Conservation (phyloP, 2,329 filamentous ascomycete genomes). For the Xylariaceae sp. region DNA sequence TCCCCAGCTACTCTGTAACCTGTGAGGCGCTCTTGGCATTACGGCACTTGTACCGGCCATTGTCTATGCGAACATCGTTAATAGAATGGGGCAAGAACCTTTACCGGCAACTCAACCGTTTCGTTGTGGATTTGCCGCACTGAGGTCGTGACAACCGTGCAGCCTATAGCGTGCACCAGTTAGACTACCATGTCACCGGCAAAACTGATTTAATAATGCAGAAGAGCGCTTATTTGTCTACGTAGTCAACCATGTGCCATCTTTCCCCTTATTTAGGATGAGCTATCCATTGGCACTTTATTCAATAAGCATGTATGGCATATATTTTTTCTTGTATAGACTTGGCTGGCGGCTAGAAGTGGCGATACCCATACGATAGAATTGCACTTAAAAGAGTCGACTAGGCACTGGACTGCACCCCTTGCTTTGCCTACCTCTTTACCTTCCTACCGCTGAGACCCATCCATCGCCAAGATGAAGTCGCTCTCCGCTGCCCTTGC, state of each 20-base stretch:
- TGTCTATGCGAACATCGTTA: conserved; percentile 14
- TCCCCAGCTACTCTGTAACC: neutral
- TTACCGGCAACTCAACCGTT: conserved; percentile 29
- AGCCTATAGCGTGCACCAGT: conserved; percentile 19
- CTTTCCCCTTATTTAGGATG: conserved; percentile 7
- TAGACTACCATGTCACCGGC: conserved; percentile 33
- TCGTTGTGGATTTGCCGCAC: conserved; percentile 28
- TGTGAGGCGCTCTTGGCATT: conserved; percentile 19
- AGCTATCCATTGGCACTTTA: conserved; percentile 13
- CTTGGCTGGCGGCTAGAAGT: neutral
- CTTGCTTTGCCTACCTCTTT: conserved; percentile 4
- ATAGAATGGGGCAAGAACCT: conserved; percentile 22
- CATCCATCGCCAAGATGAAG: conserved; percentile 34
- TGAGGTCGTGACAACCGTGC: conserved; percentile 11
- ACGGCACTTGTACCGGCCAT: conserved; percentile 24
- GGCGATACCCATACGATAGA: neutral
- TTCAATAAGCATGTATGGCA: neutral
- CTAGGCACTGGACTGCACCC: conserved; percentile 8
- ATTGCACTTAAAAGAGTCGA: conserved; percentile 10
- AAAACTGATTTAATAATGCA: conserved; percentile 33
- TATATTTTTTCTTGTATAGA: neutral
- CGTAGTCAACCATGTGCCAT: conserved; percentile 11
- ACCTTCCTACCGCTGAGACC: neutral
- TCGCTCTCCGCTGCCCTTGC: conserved; percentile 34
- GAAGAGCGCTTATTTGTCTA: conserved; percentile 27